Percentiles rank a stretch among this genome's conserved stretches.
These are phyloP conservation scores for Xylariaceae sp. DNA, from an alignment of 2,329 filamentous ascomycete genomes.

Conservation along the genomic window DNA sequence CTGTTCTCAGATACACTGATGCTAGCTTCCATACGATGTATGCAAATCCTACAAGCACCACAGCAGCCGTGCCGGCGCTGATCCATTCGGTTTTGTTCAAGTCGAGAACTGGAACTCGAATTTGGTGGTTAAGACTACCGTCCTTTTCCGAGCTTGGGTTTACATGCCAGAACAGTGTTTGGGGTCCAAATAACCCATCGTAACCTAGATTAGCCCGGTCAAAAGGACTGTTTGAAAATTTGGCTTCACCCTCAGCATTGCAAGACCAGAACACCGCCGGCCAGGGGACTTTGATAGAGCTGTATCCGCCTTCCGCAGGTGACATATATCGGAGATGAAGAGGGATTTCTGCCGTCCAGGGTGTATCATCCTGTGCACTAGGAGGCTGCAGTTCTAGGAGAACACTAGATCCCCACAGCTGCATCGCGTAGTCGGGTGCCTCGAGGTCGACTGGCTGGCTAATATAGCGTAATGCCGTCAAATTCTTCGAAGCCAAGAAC, in stretches of 20 bases:
- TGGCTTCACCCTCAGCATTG: constrained; percentile 65
- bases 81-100: constrained; percentile 55
- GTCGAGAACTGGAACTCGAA: constrained; percentile 71
- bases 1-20: constrained; percentile 44
- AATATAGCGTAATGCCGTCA: constrained; percentile 70
- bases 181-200: constrained; percentile 76
- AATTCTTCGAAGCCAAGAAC: constrained; percentile 81
- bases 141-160: constrained; percentile 52
- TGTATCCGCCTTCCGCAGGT: constrained; percentile 62
- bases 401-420: constrained; percentile 78
- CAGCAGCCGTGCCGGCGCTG: constrained; percentile 61
- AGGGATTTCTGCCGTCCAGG: constrained; percentile 74
- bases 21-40: constrained; percentile 71
- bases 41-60: constrained; percentile 68
- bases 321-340: constrained; percentile 84
- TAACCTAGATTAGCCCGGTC: constrained; percentile 86
- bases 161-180: constrained; percentile 84
- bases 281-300: constrained; percentile 70
- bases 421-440: constrained; percentile 80
- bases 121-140: constrained; percentile 54
- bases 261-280: constrained; percentile 94
- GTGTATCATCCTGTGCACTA: constrained; percentile 42
- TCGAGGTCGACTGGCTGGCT: constrained; percentile 86
- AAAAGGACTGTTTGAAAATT: constrained; percentile 81
- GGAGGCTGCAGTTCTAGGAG: constrained; percentile 75